Conservation (phyloP, 2,329 filamentous ascomycete species). For the Fusarium camptoceras region DNA sequence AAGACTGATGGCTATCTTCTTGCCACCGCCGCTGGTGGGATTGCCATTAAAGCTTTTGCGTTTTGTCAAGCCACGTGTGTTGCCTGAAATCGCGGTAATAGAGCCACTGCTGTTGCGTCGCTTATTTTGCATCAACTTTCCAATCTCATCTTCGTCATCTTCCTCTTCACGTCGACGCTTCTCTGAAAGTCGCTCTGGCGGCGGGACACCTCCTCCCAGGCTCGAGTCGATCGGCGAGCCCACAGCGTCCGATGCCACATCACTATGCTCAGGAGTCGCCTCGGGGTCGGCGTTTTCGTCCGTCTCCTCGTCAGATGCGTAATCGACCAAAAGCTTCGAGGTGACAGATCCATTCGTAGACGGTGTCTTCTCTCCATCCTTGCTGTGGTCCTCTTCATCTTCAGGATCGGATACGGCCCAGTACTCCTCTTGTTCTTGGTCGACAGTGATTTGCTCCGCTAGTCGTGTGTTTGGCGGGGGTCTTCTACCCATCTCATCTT, state of each 20-base stretch:
- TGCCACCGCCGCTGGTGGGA: conserved; percentile 56
- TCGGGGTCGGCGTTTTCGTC: conserved; percentile 69
- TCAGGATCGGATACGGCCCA: conserved; percentile 92
- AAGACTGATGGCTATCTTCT: conserved; percentile 70
- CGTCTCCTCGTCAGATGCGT: conserved; percentile 89
- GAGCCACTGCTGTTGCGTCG: conserved; percentile 69
- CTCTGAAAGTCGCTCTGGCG: conserved; percentile 83
- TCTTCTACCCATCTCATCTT: conserved; percentile 65
- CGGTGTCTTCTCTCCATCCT: conserved; percentile 50
- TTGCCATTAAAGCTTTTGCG: conserved; percentile 58
- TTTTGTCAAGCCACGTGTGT: conserved; percentile 50
- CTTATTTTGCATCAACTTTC: conserved; percentile 78
- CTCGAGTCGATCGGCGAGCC: conserved; percentile 47
- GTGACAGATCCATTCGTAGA: conserved; percentile 71
- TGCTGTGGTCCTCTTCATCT: conserved; percentile 71
- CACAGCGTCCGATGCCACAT: conserved; percentile 51
- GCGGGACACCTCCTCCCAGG: conserved; percentile 57
- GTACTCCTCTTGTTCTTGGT: conserved; percentile 90
- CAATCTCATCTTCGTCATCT: conserved; percentile 89
- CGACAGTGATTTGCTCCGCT: conserved; percentile 78
- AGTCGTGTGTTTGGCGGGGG: conserved; percentile 64
- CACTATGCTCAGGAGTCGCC: conserved; percentile 42
- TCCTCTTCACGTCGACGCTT: conserved; percentile 94
- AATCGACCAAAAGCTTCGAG: conserved; percentile 85
- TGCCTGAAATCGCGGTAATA: conserved; percentile 54